Base-by-base conservation (phyloP, 805 yeast genomes). In the Wilhelminamyces savonicus region DNA sequence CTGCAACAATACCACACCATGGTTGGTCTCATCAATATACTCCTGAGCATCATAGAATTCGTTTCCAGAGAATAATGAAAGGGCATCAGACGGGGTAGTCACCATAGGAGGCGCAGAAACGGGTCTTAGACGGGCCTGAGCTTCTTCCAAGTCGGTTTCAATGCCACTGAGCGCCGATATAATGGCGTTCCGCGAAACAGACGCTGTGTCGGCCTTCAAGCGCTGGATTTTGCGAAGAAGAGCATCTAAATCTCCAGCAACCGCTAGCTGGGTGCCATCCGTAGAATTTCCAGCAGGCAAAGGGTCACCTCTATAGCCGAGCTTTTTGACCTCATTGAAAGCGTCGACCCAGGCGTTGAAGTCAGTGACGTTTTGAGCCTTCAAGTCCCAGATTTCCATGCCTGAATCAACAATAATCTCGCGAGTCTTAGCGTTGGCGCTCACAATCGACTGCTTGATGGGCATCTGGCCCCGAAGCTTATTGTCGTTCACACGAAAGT, bases 381-480 rank as follows among this genome's bases (percentile, higher is more conserved):
- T 84, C 36, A 90, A 63, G 22, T 76, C 77, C 97, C 97, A 90
- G 7, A 83, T 78, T 52, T 90, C 97, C 76, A 90, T 78, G 3
- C 97, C 97, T 0, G 97, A 86, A 52, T 92, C 97, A 35, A 92
- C 71, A 26, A 81, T 77, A 24, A 92, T 77, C 45, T 83, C 80
- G 30, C 74, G 59, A 15, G 75, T 73, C 34, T 72, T 71, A 16
- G 74, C 66, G 44, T 80, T 80, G 0, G 94, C 95, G 33, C 88
- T 74, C 2, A 92, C 77, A n/a, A 82, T 82, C 3, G 94, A 78
- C 27, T 82, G 70, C 30, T 73, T 76, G 28, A 92, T 76, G 21
- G 90, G 94, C 85, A 92, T 86, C 47, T 85, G 87, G 33, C 98
- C 98, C 33, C 97, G 70, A 27, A 85, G 69, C 41, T 78, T 77